Evolutionary conservation across 176 grass and related monocot genomes (phyloP), one percentile per base, ranked within the genome.

Genomic region (Ananas comosus): DNA sequence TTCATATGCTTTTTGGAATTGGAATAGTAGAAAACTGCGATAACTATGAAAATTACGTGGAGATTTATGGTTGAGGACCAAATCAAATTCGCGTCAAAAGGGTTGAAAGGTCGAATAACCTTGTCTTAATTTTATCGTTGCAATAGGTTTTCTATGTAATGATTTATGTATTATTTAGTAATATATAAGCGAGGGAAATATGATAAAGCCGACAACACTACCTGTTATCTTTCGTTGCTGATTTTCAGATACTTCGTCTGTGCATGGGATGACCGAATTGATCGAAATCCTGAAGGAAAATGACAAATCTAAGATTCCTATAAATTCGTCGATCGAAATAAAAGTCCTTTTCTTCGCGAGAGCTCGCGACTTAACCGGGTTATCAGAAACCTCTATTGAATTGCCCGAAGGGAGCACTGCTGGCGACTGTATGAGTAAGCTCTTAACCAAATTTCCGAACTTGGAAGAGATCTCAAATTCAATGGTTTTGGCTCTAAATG

Each of bases 341-440:
- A 99, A 90, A 73, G 77, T 99, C 53, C 79, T 99, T 8, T 91
- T 93, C 84, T 93, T 99, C 70, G 94, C 89, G 11, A 82, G 94
- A 65, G 89, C 94, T 48, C 82, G 82, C 14, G 89, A 99, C 51
- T 78, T 99, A 51, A 82, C 89, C 13, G 85, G 94, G 67, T 69
- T 66, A 1, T 19, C 82, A 14, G 84, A 93, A 51, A 75, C 53
- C 10, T 67, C 72, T 42, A 11, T 91, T 57, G 82, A 91, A 81
- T 42, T 99, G 49, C 78, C 82, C 42, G 22, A 51, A 4, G 82
- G 80, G 53, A 88, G 85, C 77, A 99, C 89, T 1, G 80, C 84
- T 19, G 77, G 61, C 42, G 89, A 91, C 47, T 99, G 90, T 74
- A 75, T 91, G 48, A 70, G 54, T 52, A 69, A 82, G 72, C 69